Percentiles rank a stretch among this genome's conserved stretches.
These are phyloP conservation scores for Inonotus obliquus DNA, from an alignment of 1,284 basidiomycete genomes.

Conservation along the genomic window DNA sequence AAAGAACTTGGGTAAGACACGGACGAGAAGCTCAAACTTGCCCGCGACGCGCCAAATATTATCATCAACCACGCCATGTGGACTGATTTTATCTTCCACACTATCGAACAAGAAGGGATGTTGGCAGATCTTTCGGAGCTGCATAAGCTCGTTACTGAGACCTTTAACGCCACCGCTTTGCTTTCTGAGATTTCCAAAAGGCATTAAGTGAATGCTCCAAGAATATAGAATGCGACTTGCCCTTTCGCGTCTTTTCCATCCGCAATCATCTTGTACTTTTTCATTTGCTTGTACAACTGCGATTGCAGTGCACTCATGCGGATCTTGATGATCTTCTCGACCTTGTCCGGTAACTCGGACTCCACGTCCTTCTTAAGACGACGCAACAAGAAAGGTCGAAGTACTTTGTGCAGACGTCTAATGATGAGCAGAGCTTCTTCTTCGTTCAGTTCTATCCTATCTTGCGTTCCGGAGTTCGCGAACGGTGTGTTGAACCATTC, in stretches of 20 bases:
- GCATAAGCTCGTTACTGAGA: conserved; percentile 98
- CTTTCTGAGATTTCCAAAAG: conserved; percentile 32
- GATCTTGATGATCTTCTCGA: conserved; percentile 98
- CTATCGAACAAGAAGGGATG: conserved; percentile 96
- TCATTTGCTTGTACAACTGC: conserved; percentile 97
- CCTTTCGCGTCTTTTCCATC: conserved; percentile 76
- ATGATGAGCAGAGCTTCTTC: conserved; percentile 99
- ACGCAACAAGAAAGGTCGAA: conserved; percentile 94
- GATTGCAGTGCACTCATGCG: conserved; percentile 94
- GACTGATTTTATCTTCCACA: conserved; percentile 91
- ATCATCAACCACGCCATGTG: conserved; percentile 77
- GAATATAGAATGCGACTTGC: conserved; percentile 34
- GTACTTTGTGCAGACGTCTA: conserved; percentile 96
- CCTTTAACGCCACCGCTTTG: conserved; percentile 78
- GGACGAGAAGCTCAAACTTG: conserved; percentile 93
- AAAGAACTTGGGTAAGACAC: conserved; percentile 95
- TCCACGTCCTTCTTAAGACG: conserved; percentile 99
- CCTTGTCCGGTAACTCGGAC: conserved; percentile 96
- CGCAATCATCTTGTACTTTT: conserved; percentile 96
- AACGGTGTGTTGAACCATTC: conserved; percentile 99
- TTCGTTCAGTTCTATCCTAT: conserved; percentile 99
- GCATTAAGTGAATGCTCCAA: background rate
- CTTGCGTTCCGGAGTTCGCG: conserved; percentile 92
- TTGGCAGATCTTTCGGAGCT: conserved; percentile 98
- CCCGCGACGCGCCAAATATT: conserved; percentile 86